phyloP scores from a whole-genome alignment of 345 rosid species.

The Eutrema heterophyllum region DNA sequence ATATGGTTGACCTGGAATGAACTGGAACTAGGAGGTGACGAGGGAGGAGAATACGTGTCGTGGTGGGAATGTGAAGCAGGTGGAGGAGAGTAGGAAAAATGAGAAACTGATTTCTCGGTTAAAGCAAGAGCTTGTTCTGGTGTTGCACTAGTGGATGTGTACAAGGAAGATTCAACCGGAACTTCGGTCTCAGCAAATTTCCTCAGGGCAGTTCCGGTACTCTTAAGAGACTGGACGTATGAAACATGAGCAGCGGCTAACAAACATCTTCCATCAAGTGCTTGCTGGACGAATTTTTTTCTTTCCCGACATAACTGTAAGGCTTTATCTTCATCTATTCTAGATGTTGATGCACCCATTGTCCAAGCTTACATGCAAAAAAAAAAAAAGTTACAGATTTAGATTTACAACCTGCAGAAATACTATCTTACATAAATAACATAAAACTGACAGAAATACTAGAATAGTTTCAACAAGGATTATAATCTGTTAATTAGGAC shows the following conservation, averaged over 20 bases:
- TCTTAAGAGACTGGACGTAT: slow-evolving; percentile 68
- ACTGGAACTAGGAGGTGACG: slow-evolving; percentile 53
- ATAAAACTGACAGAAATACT: background rate
- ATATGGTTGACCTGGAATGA: slow-evolving; percentile 53
- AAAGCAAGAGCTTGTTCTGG: slow-evolving; percentile 67
- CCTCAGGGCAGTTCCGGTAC: slow-evolving; percentile 64
- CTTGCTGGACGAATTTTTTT: slow-evolving; percentile 76
- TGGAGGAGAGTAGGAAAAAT: slow-evolving; percentile 61
- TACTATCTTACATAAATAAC: background rate
- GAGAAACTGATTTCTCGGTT: slow-evolving; percentile 57
- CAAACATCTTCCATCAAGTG: slow-evolving; percentile 88
- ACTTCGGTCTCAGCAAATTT: slow-evolving; percentile 80
- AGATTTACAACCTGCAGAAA: background rate
- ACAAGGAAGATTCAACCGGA: slow-evolving; percentile 66
- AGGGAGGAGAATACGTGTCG: slow-evolving; percentile 59
- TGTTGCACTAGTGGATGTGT: slow-evolving; percentile 75
- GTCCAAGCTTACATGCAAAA: slow-evolving; percentile 12
- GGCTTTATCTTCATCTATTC: slow-evolving; percentile 77
- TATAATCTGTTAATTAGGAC: background rate
- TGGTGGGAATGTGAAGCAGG: slow-evolving; percentile 47
- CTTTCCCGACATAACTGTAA: slow-evolving; percentile 87
- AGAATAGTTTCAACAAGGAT: background rate
- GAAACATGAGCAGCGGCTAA: slow-evolving; percentile 74
- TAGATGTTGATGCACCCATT: slow-evolving; percentile 76
- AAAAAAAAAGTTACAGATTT: background rate